Base-by-base conservation (phyloP, 2,329 filamentous ascomycete genomes). In the Xylaria sp. region DNA sequence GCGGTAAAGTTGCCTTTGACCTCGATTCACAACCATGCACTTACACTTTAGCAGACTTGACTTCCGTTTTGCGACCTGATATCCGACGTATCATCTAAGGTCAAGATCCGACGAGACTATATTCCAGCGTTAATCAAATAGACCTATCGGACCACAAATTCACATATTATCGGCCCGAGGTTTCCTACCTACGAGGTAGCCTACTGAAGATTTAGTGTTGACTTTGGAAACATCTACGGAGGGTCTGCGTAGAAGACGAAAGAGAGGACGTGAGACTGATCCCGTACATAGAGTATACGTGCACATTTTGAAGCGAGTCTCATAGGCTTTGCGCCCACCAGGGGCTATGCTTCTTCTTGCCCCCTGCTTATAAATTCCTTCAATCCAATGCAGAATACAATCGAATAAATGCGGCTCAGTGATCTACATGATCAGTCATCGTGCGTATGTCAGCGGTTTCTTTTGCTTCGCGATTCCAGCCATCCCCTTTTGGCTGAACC, bases 1-100 rank as follows among this genome's bases (percentile, higher is more conserved):
- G 75, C 81, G 81, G 82, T 77, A 51, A 72, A 73, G 25, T 59
- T 15, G n/a, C 41, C 15, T 46, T 23, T 10, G 4, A 13, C 46
- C 25, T 60, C 33, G 8, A 41, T 33, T 59, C 54, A 10, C 5
- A 18, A 59, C 41, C 39, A 36, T 64, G 49, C 1, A 66, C 64
- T 31, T 8, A 51, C 48, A 57, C n/a, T 6, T 62, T 13, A 31
- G 49, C 13, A 75, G 72, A 58, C 72, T 75, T 13, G 72, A 74
- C 56, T 75, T 75, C 70, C 73, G 73, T 49, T 75, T 75, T 58
- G 73, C 73, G 39, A 74, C 72, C 41, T 75, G 70, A 70, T 65
- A 18, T 31, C 46, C 13, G 15, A 39, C 20, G 28, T 57, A 57
- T 57, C 33, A 31, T 62, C 52, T 48, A 10, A 66, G 62, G 28